These are phyloP conservation scores for Xylaria sp. DNA, from an alignment of 2,329 filamentous ascomycete species.

Conservation along the genomic window DNA sequence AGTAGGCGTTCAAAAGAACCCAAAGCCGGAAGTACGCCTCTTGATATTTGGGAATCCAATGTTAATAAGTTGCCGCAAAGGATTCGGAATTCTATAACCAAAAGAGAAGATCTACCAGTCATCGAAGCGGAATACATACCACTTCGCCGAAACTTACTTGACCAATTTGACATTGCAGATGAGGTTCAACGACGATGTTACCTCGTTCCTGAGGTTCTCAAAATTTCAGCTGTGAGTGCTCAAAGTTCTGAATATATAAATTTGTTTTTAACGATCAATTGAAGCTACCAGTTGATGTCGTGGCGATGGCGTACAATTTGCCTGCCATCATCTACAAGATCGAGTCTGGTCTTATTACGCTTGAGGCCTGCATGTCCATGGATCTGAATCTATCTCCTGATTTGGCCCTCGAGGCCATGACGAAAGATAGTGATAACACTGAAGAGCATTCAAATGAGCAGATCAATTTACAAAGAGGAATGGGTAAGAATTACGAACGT, in stretches of 20 bases:
- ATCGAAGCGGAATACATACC: constrained; percentile 78
- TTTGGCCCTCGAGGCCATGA: constrained; percentile 87
- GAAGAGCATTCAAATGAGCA: constrained; percentile 75
- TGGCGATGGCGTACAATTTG: constrained; percentile 77
- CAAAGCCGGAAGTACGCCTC: constrained; percentile 46
- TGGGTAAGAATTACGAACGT: constrained; percentile 95
- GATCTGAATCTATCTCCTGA: constrained; percentile 71
- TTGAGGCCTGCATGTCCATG: constrained; percentile 76
- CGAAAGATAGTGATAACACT: constrained; percentile 89
- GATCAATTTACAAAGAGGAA: constrained; percentile 80
- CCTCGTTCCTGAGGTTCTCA: constrained; percentile 80
- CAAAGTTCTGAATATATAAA: not conserved
- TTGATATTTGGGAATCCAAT: constrained; percentile 84
- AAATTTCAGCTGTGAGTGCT: constrained; percentile 75
- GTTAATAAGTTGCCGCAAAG: constrained; percentile 80
- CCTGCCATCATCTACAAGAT: constrained; percentile 87
- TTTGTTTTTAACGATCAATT: constrained; percentile 43
- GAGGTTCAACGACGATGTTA: constrained; percentile 65
- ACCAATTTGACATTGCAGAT: constrained; percentile 68
- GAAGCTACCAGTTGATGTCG: constrained; percentile 75
- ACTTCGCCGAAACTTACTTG: constrained; percentile 84
- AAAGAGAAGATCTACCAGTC: constrained; percentile 80
- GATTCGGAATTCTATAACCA: constrained; percentile 60
- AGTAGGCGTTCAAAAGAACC: constrained; percentile 55
- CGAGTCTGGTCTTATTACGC: constrained; percentile 81